These are phyloP conservation scores for Cichorium intybus DNA, from an alignment of 140 eudicot species.

Conservation along the genomic window DNA sequence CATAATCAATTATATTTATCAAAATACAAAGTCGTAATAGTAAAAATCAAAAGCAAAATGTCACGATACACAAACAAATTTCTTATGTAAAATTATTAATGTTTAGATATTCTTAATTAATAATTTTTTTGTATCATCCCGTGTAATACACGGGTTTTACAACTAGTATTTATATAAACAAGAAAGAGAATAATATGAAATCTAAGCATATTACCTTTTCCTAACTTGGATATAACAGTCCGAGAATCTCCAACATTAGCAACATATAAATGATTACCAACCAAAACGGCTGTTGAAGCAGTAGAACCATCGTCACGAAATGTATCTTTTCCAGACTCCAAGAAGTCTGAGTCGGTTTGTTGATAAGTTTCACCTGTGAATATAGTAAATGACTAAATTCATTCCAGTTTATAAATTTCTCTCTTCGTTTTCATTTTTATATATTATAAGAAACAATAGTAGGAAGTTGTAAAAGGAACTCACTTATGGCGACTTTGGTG, in stretches of 20 bases:
- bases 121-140: too few relatives aligned
- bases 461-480: constrained; percentile 46
- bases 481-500: constrained; percentile 87
- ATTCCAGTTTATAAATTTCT: constrained; percentile 6
- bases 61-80: too few relatives aligned
- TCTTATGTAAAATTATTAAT: too few relatives aligned
- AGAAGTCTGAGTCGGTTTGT: constrained; percentile 34
- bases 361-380: constrained; percentile 17
- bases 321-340: constrained; percentile 84
- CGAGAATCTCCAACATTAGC: constrained; percentile 99
- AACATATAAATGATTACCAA: constrained; percentile 85
- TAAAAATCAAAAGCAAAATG: too few relatives aligned
- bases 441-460: neutral
- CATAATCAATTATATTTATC: too few relatives aligned
- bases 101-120: too few relatives aligned
- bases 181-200: neutral
- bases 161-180: too few relatives aligned
- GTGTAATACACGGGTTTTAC: too few relatives aligned
- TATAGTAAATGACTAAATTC: neutral
- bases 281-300: constrained; percentile 96
- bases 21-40: too few relatives aligned
- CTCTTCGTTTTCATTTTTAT: neutral
- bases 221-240: constrained; percentile 77
- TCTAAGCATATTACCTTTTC: constrained; percentile 66
- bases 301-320: constrained; percentile 96